phyloP scores from a whole-genome alignment of 495 filamentous ascomycete species.

The Penicillium paxilli region DNA sequence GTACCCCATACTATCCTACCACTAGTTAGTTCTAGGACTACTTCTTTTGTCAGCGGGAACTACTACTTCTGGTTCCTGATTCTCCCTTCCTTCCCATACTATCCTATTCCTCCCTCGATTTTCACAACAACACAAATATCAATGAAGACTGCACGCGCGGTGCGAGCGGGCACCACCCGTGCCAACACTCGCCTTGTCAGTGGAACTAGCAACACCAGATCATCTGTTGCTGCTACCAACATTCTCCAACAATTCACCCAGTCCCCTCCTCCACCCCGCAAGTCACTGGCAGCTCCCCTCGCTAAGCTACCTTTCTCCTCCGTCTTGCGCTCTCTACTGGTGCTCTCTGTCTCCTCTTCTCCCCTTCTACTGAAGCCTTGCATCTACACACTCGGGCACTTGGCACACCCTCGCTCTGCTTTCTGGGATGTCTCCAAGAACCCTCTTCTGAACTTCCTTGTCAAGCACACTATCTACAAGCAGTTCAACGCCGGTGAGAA shows the following conservation, averaged over 20 bases:
- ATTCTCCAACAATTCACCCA: conserved; percentile 22
- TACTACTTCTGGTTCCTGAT: not conserved
- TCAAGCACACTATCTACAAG: conserved; percentile 52
- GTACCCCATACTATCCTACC: too few relatives aligned
- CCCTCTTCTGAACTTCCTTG: conserved; percentile 41
- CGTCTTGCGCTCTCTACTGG: conserved; percentile 75
- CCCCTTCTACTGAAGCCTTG: conserved; percentile 69
- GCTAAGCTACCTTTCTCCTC: conserved; percentile 71
- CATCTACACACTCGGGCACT: conserved; percentile 63
- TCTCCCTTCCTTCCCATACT: not conserved
- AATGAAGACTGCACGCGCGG: conserved; percentile 36
- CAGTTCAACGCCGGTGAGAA: conserved; percentile 54
- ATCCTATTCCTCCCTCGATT: not conserved
- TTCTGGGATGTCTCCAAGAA: conserved; percentile 48
- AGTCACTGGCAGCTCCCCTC: conserved; percentile 50
- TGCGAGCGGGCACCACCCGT: conserved; percentile 23
- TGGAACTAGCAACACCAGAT: conserved; percentile 39
- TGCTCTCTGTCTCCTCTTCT: conserved; percentile 79
- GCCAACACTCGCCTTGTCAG: conserved; percentile 33
- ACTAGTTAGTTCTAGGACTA: too few relatives aligned
- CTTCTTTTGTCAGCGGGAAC: not conserved
- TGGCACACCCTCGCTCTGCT: conserved; percentile 67
- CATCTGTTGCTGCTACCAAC: conserved; percentile 31
- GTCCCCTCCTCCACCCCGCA: conserved; percentile 17
- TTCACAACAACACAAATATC: not conserved